phyloP scores from a whole-genome alignment of 331 rosid genomes.

The Pyrus hybrid region DNA sequence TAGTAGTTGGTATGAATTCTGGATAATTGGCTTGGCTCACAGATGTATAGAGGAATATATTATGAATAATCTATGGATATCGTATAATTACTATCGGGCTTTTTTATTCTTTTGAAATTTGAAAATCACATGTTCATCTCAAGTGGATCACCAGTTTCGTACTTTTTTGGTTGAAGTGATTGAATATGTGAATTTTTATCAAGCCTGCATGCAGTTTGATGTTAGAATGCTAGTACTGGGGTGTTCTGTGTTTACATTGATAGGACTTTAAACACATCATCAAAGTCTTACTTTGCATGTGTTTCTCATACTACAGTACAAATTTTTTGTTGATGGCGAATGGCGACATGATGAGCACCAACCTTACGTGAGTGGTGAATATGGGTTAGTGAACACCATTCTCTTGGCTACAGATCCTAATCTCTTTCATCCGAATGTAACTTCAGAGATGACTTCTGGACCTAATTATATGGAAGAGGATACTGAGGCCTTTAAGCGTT shows the following conservation, averaged over 20 bases:
- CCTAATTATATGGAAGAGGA: constrained; percentile 88
- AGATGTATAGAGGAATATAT: background rate
- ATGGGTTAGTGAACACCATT: constrained; percentile 75
- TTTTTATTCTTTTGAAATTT: background rate
- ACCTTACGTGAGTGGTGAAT: constrained; percentile 55
- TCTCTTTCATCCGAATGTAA: constrained; percentile 35
- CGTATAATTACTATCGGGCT: background rate
- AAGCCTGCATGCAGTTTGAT: background rate
- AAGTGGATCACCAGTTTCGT: background rate
- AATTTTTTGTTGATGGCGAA: constrained; percentile 93
- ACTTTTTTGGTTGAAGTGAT: background rate
- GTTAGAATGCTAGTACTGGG: constrained; percentile 1
- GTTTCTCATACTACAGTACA: constrained; percentile 61
- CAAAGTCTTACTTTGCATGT: constrained; percentile 12
- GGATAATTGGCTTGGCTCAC: background rate
- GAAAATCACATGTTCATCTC: background rate
- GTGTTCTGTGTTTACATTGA: background rate
- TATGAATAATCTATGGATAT: background rate
- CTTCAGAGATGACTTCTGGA: constrained; percentile 47
- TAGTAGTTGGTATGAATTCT: background rate
- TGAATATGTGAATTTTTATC: background rate
- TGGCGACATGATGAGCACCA: constrained; percentile 94
- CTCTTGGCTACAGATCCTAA: constrained; percentile 64
- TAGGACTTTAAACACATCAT: constrained; percentile 4
- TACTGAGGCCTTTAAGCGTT: constrained; percentile 55